Base-by-base conservation (phyloP, 495 filamentous ascomycete species). In the Neurospora sp. region DNA sequence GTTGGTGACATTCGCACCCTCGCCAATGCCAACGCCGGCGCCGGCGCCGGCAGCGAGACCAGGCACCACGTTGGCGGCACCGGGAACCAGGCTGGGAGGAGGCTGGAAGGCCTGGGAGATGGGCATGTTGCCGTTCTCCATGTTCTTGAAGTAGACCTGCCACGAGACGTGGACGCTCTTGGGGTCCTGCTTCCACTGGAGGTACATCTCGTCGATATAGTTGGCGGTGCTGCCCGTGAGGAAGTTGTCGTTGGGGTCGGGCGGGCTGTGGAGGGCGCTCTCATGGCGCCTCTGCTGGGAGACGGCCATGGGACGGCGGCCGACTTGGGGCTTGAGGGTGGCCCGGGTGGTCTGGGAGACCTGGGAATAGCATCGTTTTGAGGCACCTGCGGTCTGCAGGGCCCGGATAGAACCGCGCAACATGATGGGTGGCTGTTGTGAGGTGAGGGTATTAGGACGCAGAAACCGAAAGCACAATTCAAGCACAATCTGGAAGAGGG, bases 191-290 rank as follows among this genome's bases (percentile, higher is more conserved):
- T 95, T 97, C 96, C 96, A 99, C 77, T 92, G 89, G 83, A 99
- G 82, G 83, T 99, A 99, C 96, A 99, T 99, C 87, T 97, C 96
- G 82, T 99, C 96, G 81, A 99, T 91, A 83, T 99, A 99, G 85
- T 97, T 98, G 81, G 96, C 96, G 72, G 94, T 92, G 85, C 91
- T 97, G 53, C 96, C 96, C 73, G 92, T 90, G 69, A 98, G 88
- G 87, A 98, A 99, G 82, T 90, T 96, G 85, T 99, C 96, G 78
- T 91, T 95, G 70, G 96, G 88, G 78, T 96, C 92, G 89, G 86
- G 80, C 40, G 86, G 76, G 76, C 74, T 78, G 75, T 79, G 70
- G 73, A 78, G 71, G 45, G 81, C 80, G 72, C 86, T 83, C 74
- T 85, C 84, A 82, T 83, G 81, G 73, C 86, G 80, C 75, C 77